These are phyloP conservation scores for Candida parachauliodes DNA, from an alignment of 805 yeast genomes.

Conservation along the genomic window DNA sequence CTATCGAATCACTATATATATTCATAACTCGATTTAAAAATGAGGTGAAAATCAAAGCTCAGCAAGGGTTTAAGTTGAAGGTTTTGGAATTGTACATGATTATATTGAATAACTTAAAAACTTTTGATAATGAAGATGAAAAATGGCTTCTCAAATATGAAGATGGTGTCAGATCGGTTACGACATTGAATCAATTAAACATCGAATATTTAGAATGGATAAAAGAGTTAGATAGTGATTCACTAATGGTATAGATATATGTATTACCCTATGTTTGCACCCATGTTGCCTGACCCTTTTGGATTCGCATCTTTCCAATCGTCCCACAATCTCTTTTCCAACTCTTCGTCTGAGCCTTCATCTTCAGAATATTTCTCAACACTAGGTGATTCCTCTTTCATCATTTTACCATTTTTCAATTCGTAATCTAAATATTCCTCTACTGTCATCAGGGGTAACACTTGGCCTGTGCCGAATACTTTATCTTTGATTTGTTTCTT, in stretches of 20 bases:
- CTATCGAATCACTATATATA: conserved; percentile 35
- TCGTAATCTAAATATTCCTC: conserved; percentile 90
- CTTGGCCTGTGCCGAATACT: conserved; percentile 90
- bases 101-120: conserved; percentile 35
- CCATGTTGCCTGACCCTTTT: conserved; percentile 87
- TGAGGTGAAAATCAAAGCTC: conserved; percentile 14
- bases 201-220: conserved; percentile 36
- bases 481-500: conserved; percentile 55
- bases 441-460: conserved; percentile 88
- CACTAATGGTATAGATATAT: neutral
- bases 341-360: conserved; percentile 55
- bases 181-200: conserved; percentile 26
- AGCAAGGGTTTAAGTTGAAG: conserved; percentile 32
- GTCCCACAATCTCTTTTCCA: conserved; percentile 86
- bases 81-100: conserved; percentile 40
- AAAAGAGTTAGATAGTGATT: conserved; percentile 17
- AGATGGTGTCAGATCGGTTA: conserved; percentile 11
- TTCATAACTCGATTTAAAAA: conserved; percentile 33
- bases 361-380: conserved; percentile 51
- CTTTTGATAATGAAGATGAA: conserved; percentile 28
- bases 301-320: conserved; percentile 84
- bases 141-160: conserved; percentile 30
- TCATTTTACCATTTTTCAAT: conserved; percentile 77
- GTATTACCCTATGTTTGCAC: conserved; percentile 34
- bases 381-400: conserved; percentile 42